Percentiles rank a stretch among this genome's conserved stretches.
phyloP scores from a whole-genome alignment of 1,284 basidiomycete genomes.

The Naganishia sp. region DNA sequence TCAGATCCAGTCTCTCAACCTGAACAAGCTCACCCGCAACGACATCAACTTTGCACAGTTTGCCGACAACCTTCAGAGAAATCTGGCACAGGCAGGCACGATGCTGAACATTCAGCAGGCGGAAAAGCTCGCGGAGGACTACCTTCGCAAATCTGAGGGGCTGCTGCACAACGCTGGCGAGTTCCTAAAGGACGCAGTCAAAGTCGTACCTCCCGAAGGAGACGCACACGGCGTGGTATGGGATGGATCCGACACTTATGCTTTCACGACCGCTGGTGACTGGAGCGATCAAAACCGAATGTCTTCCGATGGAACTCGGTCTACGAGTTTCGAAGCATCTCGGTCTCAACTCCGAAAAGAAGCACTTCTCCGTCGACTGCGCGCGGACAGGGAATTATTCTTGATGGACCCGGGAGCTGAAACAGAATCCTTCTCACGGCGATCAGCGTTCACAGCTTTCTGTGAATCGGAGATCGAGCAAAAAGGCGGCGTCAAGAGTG shows the following conservation, averaged over 20 bases:
- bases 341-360: slow-evolving; percentile 61
- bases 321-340: slow-evolving; percentile 51
- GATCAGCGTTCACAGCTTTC: slow-evolving; percentile 67
- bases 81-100: slow-evolving; percentile 41
- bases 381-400: slow-evolving; percentile 73
- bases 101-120: slow-evolving; percentile 63
- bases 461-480: slow-evolving; percentile 58
- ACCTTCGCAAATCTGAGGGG: slow-evolving; percentile 70
- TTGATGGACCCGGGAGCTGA: slow-evolving; percentile 66
- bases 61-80: slow-evolving; percentile 64
- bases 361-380: slow-evolving; percentile 70
- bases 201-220: slow-evolving; percentile 78
- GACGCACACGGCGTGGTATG: slow-evolving; percentile 57
- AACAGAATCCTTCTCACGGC: slow-evolving; percentile 54
- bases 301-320: slow-evolving; percentile 34
- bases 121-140: slow-evolving; percentile 70
- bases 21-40: slow-evolving; percentile 35
- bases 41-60: slow-evolving; percentile 38
- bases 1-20: slow-evolving; percentile 34
- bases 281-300: slow-evolving; percentile 2
- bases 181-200: slow-evolving; percentile 78
- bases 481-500: slow-evolving; percentile 62
- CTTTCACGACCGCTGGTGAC: slow-evolving; percentile 51
- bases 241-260: slow-evolving; percentile 83
- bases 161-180: slow-evolving; percentile 67